Evolutionary conservation across 441 rosid genomes (phyloP).

Genomic region (Breynia disticha): DNA sequence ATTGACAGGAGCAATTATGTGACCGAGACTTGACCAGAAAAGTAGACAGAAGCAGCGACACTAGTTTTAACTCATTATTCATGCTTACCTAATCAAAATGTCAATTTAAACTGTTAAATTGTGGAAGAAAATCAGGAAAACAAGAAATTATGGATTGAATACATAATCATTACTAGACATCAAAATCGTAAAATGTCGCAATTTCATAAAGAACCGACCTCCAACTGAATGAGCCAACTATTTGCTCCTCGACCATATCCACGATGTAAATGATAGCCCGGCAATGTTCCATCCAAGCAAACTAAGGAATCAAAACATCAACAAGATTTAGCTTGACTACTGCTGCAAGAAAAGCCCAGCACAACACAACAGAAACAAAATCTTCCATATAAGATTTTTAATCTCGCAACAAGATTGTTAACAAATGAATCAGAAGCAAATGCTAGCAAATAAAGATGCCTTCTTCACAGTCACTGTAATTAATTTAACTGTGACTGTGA

Average conservation of each 20-base stretch:
- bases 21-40: too few relatives aligned
- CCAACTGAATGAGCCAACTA: conserved; percentile 91
- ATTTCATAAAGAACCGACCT: conserved; percentile 35
- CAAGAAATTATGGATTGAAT: neutral
- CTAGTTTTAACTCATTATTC: neutral
- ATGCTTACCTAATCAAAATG: neutral
- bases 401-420: neutral
- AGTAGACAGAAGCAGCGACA: neutral
- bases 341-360: neutral
- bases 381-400: neutral
- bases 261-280: conserved; percentile 84
- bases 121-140: neutral
- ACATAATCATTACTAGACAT: too few relatives aligned
- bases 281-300: conserved; percentile 94
- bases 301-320: conserved; percentile 35
- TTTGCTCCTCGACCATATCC: conserved; percentile 82
- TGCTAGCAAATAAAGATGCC: neutral
- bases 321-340: neutral
- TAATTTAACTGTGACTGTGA: too few relatives aligned
- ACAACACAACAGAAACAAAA: neutral
- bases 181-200: too few relatives aligned
- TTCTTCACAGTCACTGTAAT: neutral
- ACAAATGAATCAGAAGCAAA: neutral
- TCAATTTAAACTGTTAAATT: neutral
- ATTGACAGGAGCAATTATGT: neutral